These are phyloP conservation scores for Streptanthus diversifolius DNA, from an alignment of 345 rosid species.

Conservation along the genomic window DNA sequence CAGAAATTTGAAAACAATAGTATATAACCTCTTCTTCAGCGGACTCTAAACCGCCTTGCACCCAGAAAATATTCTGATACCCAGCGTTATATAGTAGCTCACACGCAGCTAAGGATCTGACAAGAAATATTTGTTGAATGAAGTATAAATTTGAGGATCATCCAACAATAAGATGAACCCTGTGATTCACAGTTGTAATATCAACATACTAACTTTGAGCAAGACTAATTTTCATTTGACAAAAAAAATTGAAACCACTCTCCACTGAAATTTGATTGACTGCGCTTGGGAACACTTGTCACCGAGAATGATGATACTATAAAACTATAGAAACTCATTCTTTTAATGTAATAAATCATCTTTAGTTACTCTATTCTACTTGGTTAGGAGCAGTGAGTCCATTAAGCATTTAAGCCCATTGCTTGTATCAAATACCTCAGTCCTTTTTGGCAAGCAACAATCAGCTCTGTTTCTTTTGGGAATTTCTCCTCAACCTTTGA, in stretches of 20 bases:
- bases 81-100: constrained; percentile 71
- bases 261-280: not conserved
- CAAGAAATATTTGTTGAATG: constrained; percentile 18
- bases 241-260: not conserved
- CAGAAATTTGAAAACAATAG: constrained; percentile 13
- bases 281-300: not conserved
- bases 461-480: constrained; percentile 72
- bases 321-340: not conserved
- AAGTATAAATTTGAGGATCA: not conserved
- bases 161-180: constrained; percentile 6
- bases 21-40: constrained; percentile 78
- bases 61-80: constrained; percentile 80
- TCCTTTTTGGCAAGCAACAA: constrained; percentile 94
- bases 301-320: not conserved
- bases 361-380: not conserved
- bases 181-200: not conserved
- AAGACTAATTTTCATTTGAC: constrained; percentile 9
- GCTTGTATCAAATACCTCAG: constrained; percentile 51
- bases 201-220: constrained; percentile 1
- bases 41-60: constrained; percentile 85
- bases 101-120: constrained; percentile 91
- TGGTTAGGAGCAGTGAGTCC: not conserved
- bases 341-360: not conserved
- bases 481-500: constrained; percentile 69
- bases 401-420: not conserved